phyloP scores from a whole-genome alignment of 1,139 yeast species.

The Yamadazyma friedrichii region DNA sequence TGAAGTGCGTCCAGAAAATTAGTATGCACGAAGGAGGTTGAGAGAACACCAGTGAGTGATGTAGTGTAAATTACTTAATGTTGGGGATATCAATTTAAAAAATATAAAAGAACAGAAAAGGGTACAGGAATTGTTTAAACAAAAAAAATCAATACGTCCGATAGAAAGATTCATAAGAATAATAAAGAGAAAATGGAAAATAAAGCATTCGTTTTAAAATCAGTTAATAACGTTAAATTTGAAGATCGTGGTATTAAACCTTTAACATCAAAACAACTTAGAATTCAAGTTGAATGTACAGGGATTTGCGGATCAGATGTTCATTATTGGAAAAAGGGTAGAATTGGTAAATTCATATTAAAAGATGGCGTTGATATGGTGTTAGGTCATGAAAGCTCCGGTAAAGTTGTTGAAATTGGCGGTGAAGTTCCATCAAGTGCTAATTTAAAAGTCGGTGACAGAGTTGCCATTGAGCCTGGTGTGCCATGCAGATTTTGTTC shows the following conservation, averaged over 20 bases:
- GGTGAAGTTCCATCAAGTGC: conserved; percentile 41
- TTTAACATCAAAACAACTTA: conserved; percentile 14
- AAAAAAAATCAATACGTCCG: background rate
- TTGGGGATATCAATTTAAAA: background rate
- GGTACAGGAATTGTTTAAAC: background rate
- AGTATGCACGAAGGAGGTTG: background rate
- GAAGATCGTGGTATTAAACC: conserved; percentile 58
- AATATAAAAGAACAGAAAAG: too few relatives aligned
- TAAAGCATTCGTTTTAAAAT: conserved; percentile 62
- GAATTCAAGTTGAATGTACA: conserved; percentile 33
- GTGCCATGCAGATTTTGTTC: conserved; percentile 75
- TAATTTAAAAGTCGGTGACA: conserved; percentile 67
- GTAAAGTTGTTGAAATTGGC: conserved; percentile 68
- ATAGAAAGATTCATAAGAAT: too few relatives aligned
- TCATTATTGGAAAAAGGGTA: conserved; percentile 78
- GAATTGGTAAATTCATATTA: conserved; percentile 69
- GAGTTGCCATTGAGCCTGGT: conserved; percentile 75
- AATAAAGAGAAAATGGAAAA: conserved; percentile 34
- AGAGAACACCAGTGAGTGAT: background rate
- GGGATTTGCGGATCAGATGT: conserved; percentile 91
- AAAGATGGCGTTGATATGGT: conserved; percentile 56
- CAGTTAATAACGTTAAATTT: conserved; percentile 53
- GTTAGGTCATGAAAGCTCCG: conserved; percentile 77
- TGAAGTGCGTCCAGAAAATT: too few relatives aligned
- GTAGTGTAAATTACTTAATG: background rate